A percentile compares a stretch with the other conserved stretches of the same genome.
Conservation (phyloP, 805 yeast species). For the Candida corydali region DNA sequence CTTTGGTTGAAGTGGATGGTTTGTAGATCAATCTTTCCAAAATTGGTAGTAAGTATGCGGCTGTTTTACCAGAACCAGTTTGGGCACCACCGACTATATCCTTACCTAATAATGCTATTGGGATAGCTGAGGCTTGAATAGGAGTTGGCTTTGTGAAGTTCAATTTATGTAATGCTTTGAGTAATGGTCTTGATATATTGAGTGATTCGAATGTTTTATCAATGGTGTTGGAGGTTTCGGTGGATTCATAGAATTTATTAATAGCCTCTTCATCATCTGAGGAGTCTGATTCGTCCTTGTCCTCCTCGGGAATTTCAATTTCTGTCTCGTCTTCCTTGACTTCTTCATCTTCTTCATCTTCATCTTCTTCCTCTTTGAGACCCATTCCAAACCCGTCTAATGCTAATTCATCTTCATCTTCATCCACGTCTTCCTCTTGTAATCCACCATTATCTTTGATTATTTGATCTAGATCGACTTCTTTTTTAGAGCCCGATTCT, state of each 20-base stretch:
- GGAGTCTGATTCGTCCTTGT: constrained; percentile 23
- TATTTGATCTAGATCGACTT: constrained; percentile 84
- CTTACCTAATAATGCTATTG: constrained; percentile 88
- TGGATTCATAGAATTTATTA: constrained; percentile 62
- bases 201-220: constrained; percentile 72
- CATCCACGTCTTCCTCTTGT: constrained; percentile 60
- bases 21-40: constrained; percentile 87
- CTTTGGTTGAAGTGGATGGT: constrained; percentile 88
- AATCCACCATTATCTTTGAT: constrained; percentile 82
- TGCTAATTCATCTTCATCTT: constrained; percentile 28
- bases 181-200: constrained; percentile 83
- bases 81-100: constrained; percentile 99
- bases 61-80: constrained; percentile 99
- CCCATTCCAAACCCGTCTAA: constrained; percentile 46
- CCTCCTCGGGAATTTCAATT: constrained; percentile 25
- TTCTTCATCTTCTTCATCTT: constrained; percentile 23
- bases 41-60: constrained; percentile 95
- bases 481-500: constrained; percentile 32
- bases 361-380: constrained; percentile 34
- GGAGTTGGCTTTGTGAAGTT: constrained; percentile 91
- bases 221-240: constrained; percentile 38
- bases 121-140: constrained; percentile 89
- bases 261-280: constrained; percentile 79
- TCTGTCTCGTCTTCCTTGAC: constrained; percentile 32
- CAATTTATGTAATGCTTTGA: constrained; percentile 74